phyloP scores from a whole-genome alignment of 2,329 filamentous ascomycete species.

The Calycina marina region DNA sequence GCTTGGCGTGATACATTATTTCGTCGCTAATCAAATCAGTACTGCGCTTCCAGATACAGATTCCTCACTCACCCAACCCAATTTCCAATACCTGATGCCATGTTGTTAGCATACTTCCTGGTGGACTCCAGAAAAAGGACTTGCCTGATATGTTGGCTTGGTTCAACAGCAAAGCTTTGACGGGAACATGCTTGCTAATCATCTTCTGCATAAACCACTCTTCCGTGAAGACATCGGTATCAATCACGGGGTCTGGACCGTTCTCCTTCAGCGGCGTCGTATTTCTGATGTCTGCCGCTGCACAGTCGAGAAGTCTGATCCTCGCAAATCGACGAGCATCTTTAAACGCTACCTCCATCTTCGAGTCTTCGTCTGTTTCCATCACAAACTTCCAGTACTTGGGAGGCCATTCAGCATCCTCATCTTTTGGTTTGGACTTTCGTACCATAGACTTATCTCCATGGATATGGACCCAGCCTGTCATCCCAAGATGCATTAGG shows the following conservation, averaged over 20 bases:
- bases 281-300: slow-evolving; percentile 59
- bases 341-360: slow-evolving; percentile 60
- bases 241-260: slow-evolving; percentile 81
- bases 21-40: slow-evolving; percentile 46
- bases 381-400: slow-evolving; percentile 80
- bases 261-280: slow-evolving; percentile 75
- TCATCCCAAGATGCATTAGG: slow-evolving; percentile 77
- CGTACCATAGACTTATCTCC: slow-evolving; percentile 70
- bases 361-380: slow-evolving; percentile 39
- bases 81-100: slow-evolving; percentile 35
- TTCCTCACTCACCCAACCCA: slow-evolving; percentile 67
- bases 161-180: slow-evolving; percentile 80
- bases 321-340: slow-evolving; percentile 69
- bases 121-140: too few relatives aligned
- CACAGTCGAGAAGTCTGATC: slow-evolving; percentile 69
- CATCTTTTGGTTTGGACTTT: slow-evolving; percentile 39
- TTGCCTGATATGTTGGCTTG: slow-evolving; percentile 78
- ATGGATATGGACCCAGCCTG: slow-evolving; percentile 78
- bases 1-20: slow-evolving; percentile 71
- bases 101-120: too few relatives aligned
- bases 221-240: slow-evolving; percentile 62
- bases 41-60: neutral
- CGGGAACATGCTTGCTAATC: slow-evolving; percentile 62
- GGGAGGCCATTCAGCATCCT: slow-evolving; percentile 66
- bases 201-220: slow-evolving; percentile 62